Evolutionary conservation across 495 filamentous ascomycete species (phyloP).

Genomic region (Neohortaea acidophila): DNA sequence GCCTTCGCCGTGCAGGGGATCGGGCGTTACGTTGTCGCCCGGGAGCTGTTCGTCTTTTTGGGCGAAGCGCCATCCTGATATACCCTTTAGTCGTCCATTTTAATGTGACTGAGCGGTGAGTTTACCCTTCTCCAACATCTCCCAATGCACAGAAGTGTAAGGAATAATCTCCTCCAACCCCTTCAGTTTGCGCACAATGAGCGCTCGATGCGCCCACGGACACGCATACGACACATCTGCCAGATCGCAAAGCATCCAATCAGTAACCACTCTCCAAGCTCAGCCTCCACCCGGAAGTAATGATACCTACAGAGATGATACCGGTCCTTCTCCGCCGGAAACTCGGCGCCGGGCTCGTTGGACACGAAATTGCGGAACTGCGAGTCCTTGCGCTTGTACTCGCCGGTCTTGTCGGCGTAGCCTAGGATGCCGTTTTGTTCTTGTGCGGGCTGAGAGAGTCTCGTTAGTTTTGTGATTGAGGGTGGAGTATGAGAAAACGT

Average conservation of each 20-base stretch:
- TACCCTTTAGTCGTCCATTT: not conserved
- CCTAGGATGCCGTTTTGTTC: conserved; percentile 45
- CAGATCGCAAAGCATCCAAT: no score
- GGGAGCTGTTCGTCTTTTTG: conserved; percentile 26
- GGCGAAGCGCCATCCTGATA: conserved; percentile 29
- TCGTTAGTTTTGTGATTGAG: not conserved
- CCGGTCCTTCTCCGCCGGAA: conserved; percentile 50
- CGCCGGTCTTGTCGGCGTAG: conserved; percentile 68
- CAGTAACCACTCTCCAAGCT: not conserved
- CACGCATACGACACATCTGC: conserved; percentile 53
- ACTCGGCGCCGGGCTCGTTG: conserved; percentile 42
- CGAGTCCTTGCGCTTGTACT: conserved; percentile 57
- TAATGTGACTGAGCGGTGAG: no score
- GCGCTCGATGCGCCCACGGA: conserved; percentile 54
- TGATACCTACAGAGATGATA: conserved; percentile 43
- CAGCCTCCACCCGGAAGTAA: not conserved
- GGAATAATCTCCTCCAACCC: conserved; percentile 51
- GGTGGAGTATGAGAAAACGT: not conserved
- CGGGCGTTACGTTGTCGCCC: conserved; percentile 39
- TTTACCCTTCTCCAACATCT: conserved; percentile 44
- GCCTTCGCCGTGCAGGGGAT: conserved; percentile 46
- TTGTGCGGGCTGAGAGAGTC: conserved; percentile 8
- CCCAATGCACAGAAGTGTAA: conserved; percentile 54
- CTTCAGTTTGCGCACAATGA: conserved; percentile 53
- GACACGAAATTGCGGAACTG: conserved; percentile 32